Conservation (phyloP, 495 filamentous ascomycete genomes). For the Trichoderma erinaceum region DNA sequence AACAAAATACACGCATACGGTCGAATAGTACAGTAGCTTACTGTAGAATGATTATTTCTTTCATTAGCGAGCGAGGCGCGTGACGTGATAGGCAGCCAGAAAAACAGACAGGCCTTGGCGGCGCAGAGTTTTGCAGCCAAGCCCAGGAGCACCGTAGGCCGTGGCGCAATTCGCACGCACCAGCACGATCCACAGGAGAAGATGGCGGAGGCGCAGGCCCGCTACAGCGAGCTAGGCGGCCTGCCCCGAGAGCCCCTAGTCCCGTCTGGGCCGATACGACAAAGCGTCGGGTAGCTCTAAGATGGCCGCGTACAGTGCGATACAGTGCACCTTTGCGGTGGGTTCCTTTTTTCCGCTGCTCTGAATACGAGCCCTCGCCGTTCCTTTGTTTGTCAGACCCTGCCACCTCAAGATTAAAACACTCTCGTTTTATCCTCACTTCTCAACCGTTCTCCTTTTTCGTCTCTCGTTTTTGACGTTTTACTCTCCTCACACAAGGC, state of each 20-base stretch:
- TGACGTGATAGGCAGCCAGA: not conserved
- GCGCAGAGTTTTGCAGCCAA: not conserved
- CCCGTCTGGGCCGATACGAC: not conserved
- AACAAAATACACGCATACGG: not conserved
- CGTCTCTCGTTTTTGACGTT: constrained; percentile 9
- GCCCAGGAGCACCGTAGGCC: not conserved
- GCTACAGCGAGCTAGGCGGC: constrained; percentile 1
- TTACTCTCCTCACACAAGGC: not conserved
- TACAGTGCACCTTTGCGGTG: not conserved
- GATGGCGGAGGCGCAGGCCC: constrained; percentile 5
- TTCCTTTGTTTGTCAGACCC: constrained; percentile 11
- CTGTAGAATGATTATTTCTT: too few relatives aligned
- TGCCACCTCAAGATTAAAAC: constrained; percentile 10
- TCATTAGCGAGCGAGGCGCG: not conserved
- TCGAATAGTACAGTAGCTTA: too few relatives aligned
- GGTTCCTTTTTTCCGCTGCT: not conserved
- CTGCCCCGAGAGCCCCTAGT: constrained; percentile 10
- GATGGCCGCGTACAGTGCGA: constrained; percentile 1
- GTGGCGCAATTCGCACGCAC: not conserved
- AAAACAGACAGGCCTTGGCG: not conserved
- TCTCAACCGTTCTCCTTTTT: constrained; percentile 13
- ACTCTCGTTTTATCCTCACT: constrained; percentile 13
- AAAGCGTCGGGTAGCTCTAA: not conserved
- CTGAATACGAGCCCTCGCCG: constrained; percentile 7
- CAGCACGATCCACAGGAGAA: constrained; percentile 3